Evolutionary conservation across 805 yeast genomes (phyloP), one percentile per base, ranked within the genome.

Genomic region (Schwanniomyces vanrijiae): DNA sequence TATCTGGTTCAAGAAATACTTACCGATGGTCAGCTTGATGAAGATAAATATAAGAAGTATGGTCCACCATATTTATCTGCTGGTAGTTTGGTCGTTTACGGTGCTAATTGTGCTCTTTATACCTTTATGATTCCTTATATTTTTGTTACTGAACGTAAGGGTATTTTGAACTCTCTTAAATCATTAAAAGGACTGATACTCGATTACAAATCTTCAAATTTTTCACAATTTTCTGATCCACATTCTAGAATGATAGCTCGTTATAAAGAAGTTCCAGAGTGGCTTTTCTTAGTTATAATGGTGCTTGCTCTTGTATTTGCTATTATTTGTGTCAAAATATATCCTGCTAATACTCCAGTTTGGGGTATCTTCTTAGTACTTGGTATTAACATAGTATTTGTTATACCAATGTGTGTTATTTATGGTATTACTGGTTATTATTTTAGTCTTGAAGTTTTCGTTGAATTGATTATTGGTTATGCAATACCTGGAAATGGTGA

Each of bases 331-430:
- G 68, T 65, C 11, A 37, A 55, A 40, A 43, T 65, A 10, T 69
- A 63, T 38, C 73, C 74, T 3, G 68, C 65, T 2, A 65, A 79
- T 42, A 78, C 85, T 4, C 85, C 86, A 16, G 79, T 81, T 20
- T 82, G 86, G 86, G 76, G 80, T 22, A 66, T 82, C 35, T 76
- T 81, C 65, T 73, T 82, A 51, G 73, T 79, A 4, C 55, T 80
- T 34, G 82, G 71, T 20, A 64, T 82, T 37, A 80, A 79, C 51
- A 62, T 75, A 37, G 63, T 76, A 3, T 80, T 81, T 50, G 65
- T 80, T 52, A 66, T 81, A 35, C 84, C 85, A 38, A 60, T 80
- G 33, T 68, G 77, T n/a, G 64, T 77, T 4, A 58, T 82, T 46
- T 68, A 64, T 33, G 69, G 83, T 5, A 70, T 72, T 21, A 79